Evolutionary conservation across 164 flowering plant genomes (phyloP).

Genomic region (Saururus chinensis): DNA sequence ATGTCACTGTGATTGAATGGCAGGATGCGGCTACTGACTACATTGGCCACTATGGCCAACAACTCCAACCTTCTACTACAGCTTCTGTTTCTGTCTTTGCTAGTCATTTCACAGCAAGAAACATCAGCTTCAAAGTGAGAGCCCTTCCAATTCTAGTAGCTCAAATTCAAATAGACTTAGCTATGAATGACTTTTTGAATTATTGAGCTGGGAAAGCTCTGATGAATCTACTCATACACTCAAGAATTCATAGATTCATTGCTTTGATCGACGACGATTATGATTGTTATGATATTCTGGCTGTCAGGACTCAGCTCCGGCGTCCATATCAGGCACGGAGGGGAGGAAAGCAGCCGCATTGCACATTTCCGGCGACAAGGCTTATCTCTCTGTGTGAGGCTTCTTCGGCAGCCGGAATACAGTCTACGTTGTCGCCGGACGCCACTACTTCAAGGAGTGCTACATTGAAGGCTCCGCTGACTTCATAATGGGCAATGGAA

Average conservation of each 20-base stretch:
- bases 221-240: too few relatives aligned
- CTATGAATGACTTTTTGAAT: not conserved
- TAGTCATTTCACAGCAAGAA: conserved; percentile 67
- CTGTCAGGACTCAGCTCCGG: conserved; percentile 80
- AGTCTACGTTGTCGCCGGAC: conserved; percentile 78
- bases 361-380: conserved; percentile 88
- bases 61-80: conserved; percentile 55
- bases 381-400: conserved; percentile 74
- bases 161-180: not conserved
- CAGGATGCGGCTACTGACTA: conserved; percentile 77
- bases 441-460: conserved; percentile 94
- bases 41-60: conserved; percentile 38
- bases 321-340: conserved; percentile 84
- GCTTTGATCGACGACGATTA: not conserved
- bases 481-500: conserved; percentile 94
- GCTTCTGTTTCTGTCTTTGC: conserved; percentile 85
- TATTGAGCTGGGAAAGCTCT: not conserved
- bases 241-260: too few relatives aligned
- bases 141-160: not conserved
- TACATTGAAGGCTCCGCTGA: conserved; percentile 91
- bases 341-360: conserved; percentile 96
- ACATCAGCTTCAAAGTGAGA: conserved; percentile 87
- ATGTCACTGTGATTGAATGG: conserved; percentile 76
- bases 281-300: too few relatives aligned
- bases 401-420: conserved; percentile 94